Conservation (phyloP, 345 rosid genomes). For the Syzygium aromaticum region DNA sequence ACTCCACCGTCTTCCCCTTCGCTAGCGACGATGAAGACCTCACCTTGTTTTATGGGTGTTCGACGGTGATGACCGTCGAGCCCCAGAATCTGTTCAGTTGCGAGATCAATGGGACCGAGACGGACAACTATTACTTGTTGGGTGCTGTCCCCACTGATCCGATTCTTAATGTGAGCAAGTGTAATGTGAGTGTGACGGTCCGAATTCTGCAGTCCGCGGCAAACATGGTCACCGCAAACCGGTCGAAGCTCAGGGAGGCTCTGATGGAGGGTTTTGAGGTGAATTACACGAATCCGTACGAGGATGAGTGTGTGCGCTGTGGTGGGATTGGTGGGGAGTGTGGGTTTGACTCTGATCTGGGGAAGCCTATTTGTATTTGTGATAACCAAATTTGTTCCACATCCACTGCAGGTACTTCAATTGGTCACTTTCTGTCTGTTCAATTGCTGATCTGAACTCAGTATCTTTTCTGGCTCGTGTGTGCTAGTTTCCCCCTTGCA, state of each 20-base stretch:
- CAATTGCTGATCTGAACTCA: background rate
- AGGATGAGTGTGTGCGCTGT: conserved; percentile 13
- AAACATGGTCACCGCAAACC: background rate
- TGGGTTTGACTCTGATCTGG: conserved; percentile 24
- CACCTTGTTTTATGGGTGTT: conserved; percentile 18
- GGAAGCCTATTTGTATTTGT: conserved; percentile 18
- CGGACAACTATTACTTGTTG: conserved; percentile 9
- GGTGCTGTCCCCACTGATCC: conserved; percentile 16
- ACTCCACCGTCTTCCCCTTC: conserved; percentile 4
- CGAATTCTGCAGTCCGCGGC: conserved; percentile 1
- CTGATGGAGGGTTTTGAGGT: conserved; percentile 27
- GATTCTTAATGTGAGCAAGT: background rate
- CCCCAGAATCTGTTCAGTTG: conserved; percentile 14
- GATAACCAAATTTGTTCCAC: conserved; percentile 15
- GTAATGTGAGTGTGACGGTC: conserved; percentile 3
- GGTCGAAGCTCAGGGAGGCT: conserved; percentile 16
- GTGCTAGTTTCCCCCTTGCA: background rate
- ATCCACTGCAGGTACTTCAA: conserved; percentile 4
- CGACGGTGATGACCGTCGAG: background rate
- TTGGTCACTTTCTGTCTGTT: background rate
- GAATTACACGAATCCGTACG: conserved; percentile 10
- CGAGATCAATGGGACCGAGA: background rate
- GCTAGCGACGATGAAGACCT: background rate
- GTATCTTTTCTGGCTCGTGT: background rate
- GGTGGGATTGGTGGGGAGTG: conserved; percentile 12